These are phyloP conservation scores for Backusella circina DNA, from an alignment of 192 early-diverging fungal genomes.

Conservation along the genomic window DNA sequence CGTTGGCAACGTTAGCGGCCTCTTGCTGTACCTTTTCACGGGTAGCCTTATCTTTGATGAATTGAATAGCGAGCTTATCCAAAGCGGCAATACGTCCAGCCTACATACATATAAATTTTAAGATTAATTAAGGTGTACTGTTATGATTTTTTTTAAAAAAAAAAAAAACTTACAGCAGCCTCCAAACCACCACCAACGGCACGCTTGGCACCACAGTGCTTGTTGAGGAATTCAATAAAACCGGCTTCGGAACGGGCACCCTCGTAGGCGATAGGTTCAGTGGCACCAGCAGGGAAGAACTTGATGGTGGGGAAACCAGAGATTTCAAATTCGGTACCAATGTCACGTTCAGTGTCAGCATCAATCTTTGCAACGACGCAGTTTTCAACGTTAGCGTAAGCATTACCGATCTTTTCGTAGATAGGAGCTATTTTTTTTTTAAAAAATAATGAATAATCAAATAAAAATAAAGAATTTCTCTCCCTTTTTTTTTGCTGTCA, in stretches of 20 bases:
- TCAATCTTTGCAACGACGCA: constrained; percentile 89
- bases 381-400: constrained; percentile 75
- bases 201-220: constrained; percentile 76
- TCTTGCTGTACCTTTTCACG: constrained; percentile 19
- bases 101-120: constrained; percentile 17
- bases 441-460: background rate
- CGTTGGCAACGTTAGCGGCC: constrained; percentile 40
- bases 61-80: constrained; percentile 57
- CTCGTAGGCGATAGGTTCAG: constrained; percentile 68
- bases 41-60: constrained; percentile 45
- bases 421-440: constrained; percentile 62
- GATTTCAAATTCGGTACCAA: constrained; percentile 65
- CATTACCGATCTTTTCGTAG: constrained; percentile 84
- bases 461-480: background rate
- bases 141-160: no score
- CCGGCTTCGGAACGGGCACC: constrained; percentile 66
- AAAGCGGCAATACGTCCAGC: constrained; percentile 62
- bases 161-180: constrained; percentile 39
- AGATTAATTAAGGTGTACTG: no score
- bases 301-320: constrained; percentile 88
- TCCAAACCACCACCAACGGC: constrained; percentile 68
- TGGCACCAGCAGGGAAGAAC: constrained; percentile 71
- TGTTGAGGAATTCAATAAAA: constrained; percentile 83
- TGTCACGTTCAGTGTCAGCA: constrained; percentile 61
- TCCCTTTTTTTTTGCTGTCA: background rate